These are phyloP conservation scores for Flaveria brownii DNA, from an alignment of 129 eudicot species.

Conservation along the genomic window DNA sequence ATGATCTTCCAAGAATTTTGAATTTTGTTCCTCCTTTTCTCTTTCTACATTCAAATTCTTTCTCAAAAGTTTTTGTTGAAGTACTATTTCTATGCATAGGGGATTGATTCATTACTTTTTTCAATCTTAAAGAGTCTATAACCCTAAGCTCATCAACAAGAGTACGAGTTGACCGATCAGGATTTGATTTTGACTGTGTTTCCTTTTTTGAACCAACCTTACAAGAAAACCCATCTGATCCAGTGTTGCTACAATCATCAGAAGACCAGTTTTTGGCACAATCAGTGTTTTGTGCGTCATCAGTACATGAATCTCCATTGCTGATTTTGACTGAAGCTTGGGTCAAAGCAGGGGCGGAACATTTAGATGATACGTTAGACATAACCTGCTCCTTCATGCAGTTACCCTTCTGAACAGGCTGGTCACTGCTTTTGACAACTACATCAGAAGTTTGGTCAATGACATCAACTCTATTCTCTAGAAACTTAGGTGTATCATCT, in stretches of 20 bases:
- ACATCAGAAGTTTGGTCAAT: slow-evolving; percentile 35
- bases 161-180: slow-evolving; percentile 39
- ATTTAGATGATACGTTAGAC: slow-evolving; percentile 61
- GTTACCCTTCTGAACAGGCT: slow-evolving; percentile 38
- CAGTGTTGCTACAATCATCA: slow-evolving; percentile 46
- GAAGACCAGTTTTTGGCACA: slow-evolving; percentile 46
- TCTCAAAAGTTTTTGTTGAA: slow-evolving; percentile 29
- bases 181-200: slow-evolving; percentile 23
- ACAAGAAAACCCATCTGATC: slow-evolving; percentile 33
- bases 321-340: slow-evolving; percentile 52
- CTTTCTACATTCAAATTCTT: slow-evolving; percentile 30
- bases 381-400: slow-evolving; percentile 53
- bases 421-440: slow-evolving; percentile 36
- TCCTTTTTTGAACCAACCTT: slow-evolving; percentile 25
- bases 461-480: slow-evolving; percentile 26
- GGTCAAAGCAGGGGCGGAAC: slow-evolving; percentile 62
- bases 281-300: slow-evolving; percentile 41
- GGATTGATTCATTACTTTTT: slow-evolving; percentile 34
- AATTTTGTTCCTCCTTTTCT: slow-evolving; percentile 45
- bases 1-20: slow-evolving; percentile 38
- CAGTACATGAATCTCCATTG: slow-evolving; percentile 53
- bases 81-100: slow-evolving; percentile 29
- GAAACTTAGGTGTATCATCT: slow-evolving; percentile 27
- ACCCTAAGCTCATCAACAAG: slow-evolving; percentile 56
- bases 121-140: slow-evolving; percentile 41